Percentiles rank a stretch among this genome's conserved stretches.
Evolutionary conservation across 768 basidiomycete genomes (phyloP).

Genomic region (Pleurotus cornucopiae): DNA sequence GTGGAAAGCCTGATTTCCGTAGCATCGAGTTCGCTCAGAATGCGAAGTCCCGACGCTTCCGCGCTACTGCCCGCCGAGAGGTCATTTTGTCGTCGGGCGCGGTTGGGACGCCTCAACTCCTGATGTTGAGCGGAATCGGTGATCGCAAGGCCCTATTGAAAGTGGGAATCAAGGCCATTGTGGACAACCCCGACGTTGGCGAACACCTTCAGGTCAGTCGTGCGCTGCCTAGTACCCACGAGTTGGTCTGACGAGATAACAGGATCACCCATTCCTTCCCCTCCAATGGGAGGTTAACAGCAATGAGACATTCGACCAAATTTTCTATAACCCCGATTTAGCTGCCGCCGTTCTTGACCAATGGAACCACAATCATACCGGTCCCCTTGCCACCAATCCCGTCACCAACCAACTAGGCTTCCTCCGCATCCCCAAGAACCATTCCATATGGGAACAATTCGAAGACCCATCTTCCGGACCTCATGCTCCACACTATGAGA

Average conservation of each 20-base stretch:
- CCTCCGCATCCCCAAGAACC: slow-evolving; percentile 20
- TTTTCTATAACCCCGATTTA: slow-evolving; percentile 11
- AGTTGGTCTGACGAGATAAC: slow-evolving; percentile 16
- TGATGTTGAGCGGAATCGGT: slow-evolving; percentile 34
- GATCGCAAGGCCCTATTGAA: slow-evolving; percentile 16
- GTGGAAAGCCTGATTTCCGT: slow-evolving; percentile 10
- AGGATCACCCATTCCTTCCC: slow-evolving; percentile 15
- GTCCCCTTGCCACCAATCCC: slow-evolving; percentile 12
- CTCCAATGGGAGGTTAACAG: slow-evolving; percentile 8
- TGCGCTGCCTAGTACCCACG: too few species aligned
- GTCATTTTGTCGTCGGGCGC: slow-evolving; percentile 42
- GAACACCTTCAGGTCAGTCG: slow-evolving; percentile 20
- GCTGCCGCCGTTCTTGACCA: slow-evolving; percentile 11
- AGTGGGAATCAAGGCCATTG: slow-evolving; percentile 21
- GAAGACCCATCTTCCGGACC: slow-evolving; percentile 33
- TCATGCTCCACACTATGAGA: slow-evolving; percentile 29
- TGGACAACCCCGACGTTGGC: slow-evolving; percentile 32
- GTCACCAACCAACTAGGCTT: slow-evolving; percentile 14
- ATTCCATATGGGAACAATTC: slow-evolving; percentile 22
- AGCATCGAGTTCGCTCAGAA: slow-evolving; percentile 13
- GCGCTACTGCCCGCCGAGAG: slow-evolving; percentile 30
- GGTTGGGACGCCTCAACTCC: slow-evolving; percentile 31
- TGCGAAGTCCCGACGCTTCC: slow-evolving; percentile 9
- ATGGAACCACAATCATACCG: slow-evolving; percentile 16
- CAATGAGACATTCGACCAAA: slow-evolving; percentile 13